phyloP scores from a whole-genome alignment of 176 grass and related monocot genomes.

The Oryza longistaminata region DNA sequence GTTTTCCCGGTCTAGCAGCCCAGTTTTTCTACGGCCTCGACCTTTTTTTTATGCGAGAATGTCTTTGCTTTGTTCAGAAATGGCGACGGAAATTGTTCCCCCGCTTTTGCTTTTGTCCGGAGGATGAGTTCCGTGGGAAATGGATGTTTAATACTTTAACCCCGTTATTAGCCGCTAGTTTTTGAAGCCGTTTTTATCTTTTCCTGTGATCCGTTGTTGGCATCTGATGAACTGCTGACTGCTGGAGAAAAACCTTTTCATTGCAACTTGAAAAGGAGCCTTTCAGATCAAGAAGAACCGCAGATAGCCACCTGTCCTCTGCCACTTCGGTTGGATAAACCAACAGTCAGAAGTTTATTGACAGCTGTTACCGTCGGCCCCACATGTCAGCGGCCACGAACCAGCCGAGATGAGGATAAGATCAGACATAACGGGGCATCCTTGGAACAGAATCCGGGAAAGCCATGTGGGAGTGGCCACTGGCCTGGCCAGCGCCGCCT shows the following conservation, averaged over 20 bases:
- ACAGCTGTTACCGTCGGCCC: not conserved
- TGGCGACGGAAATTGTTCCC: not conserved
- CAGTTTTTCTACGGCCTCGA: not conserved
- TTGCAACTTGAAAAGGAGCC: not conserved
- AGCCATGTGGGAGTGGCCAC: not conserved
- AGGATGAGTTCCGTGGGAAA: not conserved
- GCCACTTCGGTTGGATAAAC: not conserved
- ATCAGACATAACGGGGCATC: not conserved
- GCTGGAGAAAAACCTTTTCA: not conserved
- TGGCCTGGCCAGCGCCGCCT: not conserved
- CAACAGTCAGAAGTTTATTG: not conserved
- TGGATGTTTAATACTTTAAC: not conserved
- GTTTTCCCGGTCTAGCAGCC: not conserved
- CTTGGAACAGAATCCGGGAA: slow-evolving; percentile 20
- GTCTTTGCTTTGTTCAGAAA: not conserved
- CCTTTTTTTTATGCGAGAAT: not conserved
- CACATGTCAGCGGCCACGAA: not conserved
- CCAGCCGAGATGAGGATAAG: slow-evolving; percentile 35
- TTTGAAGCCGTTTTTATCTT: too few relatives aligned
- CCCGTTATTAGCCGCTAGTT: not conserved
- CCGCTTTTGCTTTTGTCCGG: not conserved
- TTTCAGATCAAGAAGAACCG: not conserved
- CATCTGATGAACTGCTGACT: not conserved
- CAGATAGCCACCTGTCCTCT: not conserved
- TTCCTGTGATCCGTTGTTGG: not conserved